Evolutionary conservation across 163 green algal species (phyloP).

Genomic region (Coccomyxa subellipsoidea): DNA sequence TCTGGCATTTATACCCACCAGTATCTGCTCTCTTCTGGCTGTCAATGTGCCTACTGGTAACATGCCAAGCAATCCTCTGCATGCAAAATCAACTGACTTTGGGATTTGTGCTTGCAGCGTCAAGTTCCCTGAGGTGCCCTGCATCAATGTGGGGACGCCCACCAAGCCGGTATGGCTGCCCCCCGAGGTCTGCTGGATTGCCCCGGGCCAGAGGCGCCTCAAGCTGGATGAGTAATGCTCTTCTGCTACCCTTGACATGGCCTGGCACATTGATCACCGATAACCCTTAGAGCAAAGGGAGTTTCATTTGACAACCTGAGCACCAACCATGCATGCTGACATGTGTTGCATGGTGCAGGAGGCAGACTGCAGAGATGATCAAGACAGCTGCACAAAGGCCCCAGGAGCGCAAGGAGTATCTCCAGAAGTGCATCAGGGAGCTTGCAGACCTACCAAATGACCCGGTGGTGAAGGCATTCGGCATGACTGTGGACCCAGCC

Average conservation of each 20-base stretch:
- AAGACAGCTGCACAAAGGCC: conserved; percentile 22
- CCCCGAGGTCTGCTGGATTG: conserved; percentile 26
- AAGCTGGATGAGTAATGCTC: conserved; percentile 47
- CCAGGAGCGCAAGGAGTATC: conserved; percentile 16
- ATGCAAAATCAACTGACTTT: not conserved
- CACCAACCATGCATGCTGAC: no score
- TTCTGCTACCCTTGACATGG: no score
- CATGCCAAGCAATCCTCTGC: not conserved
- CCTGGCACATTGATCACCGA: no score
- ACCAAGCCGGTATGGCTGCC: conserved; percentile 26
- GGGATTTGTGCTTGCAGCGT: conserved; percentile 17
- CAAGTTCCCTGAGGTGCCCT: conserved; percentile 22
- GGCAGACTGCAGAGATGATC: conserved; percentile 9
- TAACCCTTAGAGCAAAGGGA: no score
- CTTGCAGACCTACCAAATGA: conserved; percentile 28
- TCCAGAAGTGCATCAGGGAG: conserved; percentile 21
- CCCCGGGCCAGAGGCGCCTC: conserved; percentile 48
- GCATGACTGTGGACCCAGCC: conserved; percentile 20
- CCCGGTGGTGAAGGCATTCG: conserved; percentile 29
- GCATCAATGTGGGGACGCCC: conserved; percentile 24
- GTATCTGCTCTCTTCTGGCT: no score
- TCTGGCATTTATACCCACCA: no score
- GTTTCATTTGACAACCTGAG: no score
- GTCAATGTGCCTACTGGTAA: no score
- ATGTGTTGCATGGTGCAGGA: not conserved